A percentile compares a stretch with the other conserved stretches of the same genome.
Evolutionary conservation across 2,329 filamentous ascomycete genomes (phyloP).

Genomic region (Sclerotinia nivalis): DNA sequence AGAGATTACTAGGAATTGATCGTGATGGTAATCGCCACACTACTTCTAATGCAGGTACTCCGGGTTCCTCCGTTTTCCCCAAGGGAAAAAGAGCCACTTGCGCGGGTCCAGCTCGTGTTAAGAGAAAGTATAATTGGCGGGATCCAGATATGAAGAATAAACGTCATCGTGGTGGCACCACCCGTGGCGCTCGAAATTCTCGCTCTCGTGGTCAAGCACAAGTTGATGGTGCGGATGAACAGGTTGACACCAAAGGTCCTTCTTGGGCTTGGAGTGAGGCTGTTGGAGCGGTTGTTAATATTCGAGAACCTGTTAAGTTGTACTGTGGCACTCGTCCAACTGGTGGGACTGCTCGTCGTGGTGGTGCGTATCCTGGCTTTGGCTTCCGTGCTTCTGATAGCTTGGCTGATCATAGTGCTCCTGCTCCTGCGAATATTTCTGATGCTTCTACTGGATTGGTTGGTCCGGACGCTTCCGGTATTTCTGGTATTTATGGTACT

Average conservation of each 20-base stretch:
- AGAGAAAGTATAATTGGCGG: slow-evolving; percentile 4
- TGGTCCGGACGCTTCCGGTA: too few species aligned
- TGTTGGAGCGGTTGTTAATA: background rate
- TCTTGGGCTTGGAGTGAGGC: background rate
- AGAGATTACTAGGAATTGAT: background rate
- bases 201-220: background rate
- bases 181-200: too few species aligned
- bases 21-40: background rate
- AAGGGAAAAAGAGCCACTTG: background rate
- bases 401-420: background rate
- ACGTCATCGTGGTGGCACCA: background rate
- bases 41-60: too few species aligned
- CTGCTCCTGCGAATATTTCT: background rate
- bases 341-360: background rate
- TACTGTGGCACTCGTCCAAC: too few species aligned
- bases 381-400: background rate
- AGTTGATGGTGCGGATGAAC: background rate
- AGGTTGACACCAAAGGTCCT: background rate
- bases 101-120: background rate
- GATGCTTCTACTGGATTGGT: too few species aligned
- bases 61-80: too few species aligned
- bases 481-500: too few species aligned
- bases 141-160: slow-evolving; percentile 2
- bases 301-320: background rate
- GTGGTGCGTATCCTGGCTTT: background rate